These are phyloP conservation scores for Penicillium aurantiogriseum DNA, from an alignment of 2,329 filamentous ascomycete genomes.

Conservation along the genomic window DNA sequence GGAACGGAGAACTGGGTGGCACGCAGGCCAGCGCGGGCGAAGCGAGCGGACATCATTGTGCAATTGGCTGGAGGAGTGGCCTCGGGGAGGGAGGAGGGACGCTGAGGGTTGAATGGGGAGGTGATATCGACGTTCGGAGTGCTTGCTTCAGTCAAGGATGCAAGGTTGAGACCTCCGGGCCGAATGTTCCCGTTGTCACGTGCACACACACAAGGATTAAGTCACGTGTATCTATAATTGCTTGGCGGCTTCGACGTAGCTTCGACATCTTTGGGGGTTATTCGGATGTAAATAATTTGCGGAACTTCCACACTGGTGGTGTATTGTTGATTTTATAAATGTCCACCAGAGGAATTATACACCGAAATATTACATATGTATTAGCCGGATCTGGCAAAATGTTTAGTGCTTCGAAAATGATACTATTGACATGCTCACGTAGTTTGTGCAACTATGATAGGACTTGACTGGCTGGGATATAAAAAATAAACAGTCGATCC, in stretches of 20 bases:
- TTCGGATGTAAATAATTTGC: neutral
- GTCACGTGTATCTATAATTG: neutral
- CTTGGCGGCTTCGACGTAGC: neutral
- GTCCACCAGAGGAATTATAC: no score
- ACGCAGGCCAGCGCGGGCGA: slow-evolving; percentile 57
- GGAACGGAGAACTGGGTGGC: slow-evolving; percentile 47
- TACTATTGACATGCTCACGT: neutral
- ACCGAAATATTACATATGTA: no score
- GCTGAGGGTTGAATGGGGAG: slow-evolving; percentile 21
- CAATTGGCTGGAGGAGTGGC: slow-evolving; percentile 23
- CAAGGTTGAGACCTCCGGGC: slow-evolving; percentile 25
- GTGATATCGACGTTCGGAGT: slow-evolving; percentile 28
- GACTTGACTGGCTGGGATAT: neutral
- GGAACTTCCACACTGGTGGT: neutral
- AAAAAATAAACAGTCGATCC: neutral
- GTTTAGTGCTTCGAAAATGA: neutral
- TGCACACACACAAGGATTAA: slow-evolving; percentile 1
- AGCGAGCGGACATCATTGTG: slow-evolving; percentile 57
- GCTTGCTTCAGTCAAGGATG: slow-evolving; percentile 22
- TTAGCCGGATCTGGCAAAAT: neutral
- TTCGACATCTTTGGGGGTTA: neutral
- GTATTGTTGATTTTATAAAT: neutral
- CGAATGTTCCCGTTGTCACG: slow-evolving; percentile 25
- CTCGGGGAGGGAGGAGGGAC: slow-evolving; percentile 23
- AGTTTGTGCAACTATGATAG: neutral